These are phyloP conservation scores for Chaetomidium leptoderma DNA, from an alignment of 495 filamentous ascomycete species.

Conservation along the genomic window DNA sequence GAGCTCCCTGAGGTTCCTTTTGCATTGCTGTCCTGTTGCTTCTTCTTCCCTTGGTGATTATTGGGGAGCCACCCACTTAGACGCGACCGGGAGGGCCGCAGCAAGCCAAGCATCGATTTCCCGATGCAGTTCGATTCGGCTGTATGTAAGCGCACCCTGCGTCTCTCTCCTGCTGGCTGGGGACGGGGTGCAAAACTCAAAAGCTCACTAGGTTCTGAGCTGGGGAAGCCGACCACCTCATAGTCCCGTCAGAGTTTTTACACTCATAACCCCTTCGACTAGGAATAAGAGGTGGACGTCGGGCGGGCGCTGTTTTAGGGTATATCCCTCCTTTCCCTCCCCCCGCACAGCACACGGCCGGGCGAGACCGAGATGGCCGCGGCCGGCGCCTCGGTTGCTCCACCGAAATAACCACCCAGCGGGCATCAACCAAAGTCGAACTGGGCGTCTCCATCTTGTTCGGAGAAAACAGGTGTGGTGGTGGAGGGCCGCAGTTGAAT, in stretches of 20 bases:
- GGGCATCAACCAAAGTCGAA: conserved; percentile 8
- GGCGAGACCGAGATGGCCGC: background rate
- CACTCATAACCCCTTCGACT: too few species aligned
- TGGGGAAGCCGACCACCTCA: too few species aligned
- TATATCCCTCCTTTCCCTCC: background rate
- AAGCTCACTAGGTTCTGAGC: background rate
- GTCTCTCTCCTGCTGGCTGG: background rate
- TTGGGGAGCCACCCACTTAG: conserved; percentile 8
- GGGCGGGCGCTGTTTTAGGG: too few species aligned
- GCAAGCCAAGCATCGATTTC: conserved; percentile 25
- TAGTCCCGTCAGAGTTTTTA: too few species aligned
- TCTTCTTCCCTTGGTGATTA: conserved; percentile 3
- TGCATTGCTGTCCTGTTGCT: conserved; percentile 8
- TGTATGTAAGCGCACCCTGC: background rate
- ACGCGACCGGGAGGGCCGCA: conserved; percentile 21
- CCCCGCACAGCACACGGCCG: background rate
- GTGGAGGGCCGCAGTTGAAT: conserved; percentile 10
- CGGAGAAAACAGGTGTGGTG: background rate
- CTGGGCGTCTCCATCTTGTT: background rate
- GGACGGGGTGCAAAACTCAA: too few species aligned
- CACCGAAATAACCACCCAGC: background rate
- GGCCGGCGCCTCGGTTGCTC: conserved; percentile 4
- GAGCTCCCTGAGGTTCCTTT: conserved; percentile 2
- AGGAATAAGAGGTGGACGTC: too few species aligned
- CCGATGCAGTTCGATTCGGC: conserved; percentile 5